These are phyloP conservation scores for Trichocomaceae sp. DNA, from an alignment of 2,329 filamentous ascomycete genomes.

Conservation along the genomic window DNA sequence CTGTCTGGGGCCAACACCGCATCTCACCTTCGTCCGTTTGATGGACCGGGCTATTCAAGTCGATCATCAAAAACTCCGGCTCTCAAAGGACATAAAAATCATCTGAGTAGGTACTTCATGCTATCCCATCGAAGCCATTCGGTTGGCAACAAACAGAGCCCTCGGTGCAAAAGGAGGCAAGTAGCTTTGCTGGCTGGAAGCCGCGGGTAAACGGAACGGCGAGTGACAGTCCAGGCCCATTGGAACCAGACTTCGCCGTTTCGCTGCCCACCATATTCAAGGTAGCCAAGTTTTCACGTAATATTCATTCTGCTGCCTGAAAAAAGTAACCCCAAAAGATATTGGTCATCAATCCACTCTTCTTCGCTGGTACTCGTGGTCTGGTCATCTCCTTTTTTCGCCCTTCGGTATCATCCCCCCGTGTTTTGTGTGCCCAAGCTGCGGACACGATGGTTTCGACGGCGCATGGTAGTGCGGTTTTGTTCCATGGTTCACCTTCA, in stretches of 20 bases:
- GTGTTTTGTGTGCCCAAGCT: constrained; percentile 5
- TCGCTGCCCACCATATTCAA: not conserved
- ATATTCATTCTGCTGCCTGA: not conserved
- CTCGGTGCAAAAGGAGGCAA: not conserved
- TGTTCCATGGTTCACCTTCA: constrained; percentile 35
- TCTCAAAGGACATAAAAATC: not conserved
- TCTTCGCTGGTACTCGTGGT: constrained; percentile 12
- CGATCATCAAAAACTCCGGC: not conserved
- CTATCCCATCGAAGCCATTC: not conserved
- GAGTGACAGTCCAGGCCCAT: constrained; percentile 8
- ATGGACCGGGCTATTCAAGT: not conserved
- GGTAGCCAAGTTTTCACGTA: not conserved
- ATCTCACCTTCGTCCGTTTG: not conserved
- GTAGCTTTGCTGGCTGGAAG: constrained; percentile 5
- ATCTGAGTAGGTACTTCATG: not conserved
- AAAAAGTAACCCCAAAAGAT: not conserved
- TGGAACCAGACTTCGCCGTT: constrained; percentile 7
- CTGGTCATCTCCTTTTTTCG: not conserved
- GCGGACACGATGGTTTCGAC: constrained; percentile 15
- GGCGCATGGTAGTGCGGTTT: constrained; percentile 26
- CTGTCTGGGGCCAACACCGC: not conserved
- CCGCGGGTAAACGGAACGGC: constrained; percentile 12
- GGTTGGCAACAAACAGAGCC: not conserved
- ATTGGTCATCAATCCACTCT: not conserved
- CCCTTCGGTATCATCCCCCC: not conserved